Base-by-base conservation (phyloP, 2,329 filamentous ascomycete genomes). In the Fusarium tanahbumbuense region DNA sequence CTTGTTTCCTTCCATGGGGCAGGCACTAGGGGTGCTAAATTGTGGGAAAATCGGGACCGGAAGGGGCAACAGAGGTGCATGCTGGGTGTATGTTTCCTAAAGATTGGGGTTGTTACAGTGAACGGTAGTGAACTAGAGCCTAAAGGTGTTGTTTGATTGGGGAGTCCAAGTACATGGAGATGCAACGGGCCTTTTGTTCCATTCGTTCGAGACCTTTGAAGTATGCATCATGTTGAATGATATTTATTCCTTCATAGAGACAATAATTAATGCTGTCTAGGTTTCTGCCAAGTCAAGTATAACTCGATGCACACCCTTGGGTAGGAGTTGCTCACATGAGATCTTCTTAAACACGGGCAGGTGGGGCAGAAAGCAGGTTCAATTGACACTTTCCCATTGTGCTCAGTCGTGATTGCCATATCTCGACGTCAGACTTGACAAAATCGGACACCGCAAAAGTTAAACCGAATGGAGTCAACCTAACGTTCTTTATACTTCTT, bases 41-140 rank as follows among this genome's bases (percentile, higher is more conserved):
- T 64, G 70, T 68, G 71, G 64, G 60, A 75, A 71, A 75, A 64
- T n/a, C 64, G 67, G 72, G 72, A 70, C 73, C 68, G 73, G 68
- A 68, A 68, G 64, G 64, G 23, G 34, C 32, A 25, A 56, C 23
- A 20, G 18, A 52, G 30, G 56, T 30, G 37, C 20, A 49, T 20
- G n/a, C 40, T 56, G 61, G 61, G 50, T 52, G 60, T 65, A 52
- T 50, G 18, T 23, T 34, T 59, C 18, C 52, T 64, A 65, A 59
- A 63, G 5, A 28, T 46, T 25, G 61, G 61, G 41, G 61, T 64
- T 46, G 45, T 52, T 64, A 60, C 46, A 64, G 62, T 34, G 60
- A 42, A 52, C 30, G 15, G 27, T 8, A 42, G 45, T n/a, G 27
- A 8, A 22, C 12, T 37, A 8, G 10, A 28, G 8, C n/a, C 30